Conservation (phyloP, 352 stramenopile species). For the Pythium apleroticum region DNA sequence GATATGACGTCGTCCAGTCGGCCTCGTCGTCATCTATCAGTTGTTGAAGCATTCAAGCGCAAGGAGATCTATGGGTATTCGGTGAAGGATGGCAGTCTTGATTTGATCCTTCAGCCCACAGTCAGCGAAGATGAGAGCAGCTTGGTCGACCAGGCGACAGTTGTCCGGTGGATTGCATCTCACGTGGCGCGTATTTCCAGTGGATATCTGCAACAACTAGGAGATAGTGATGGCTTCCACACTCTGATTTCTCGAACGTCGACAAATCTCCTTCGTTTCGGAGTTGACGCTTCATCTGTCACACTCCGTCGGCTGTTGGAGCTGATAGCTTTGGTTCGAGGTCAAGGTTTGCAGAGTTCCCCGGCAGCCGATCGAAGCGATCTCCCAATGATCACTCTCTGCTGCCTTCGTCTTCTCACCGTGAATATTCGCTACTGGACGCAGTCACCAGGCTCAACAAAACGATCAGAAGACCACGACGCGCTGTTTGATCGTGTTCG, state of each 20-base stretch:
- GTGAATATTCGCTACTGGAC: neutral
- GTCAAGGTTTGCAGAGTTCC: neutral
- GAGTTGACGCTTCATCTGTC: neutral
- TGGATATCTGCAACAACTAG: neutral
- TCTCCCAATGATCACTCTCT: neutral
- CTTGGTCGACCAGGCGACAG: neutral
- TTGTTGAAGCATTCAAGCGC: neutral
- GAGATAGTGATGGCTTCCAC: neutral
- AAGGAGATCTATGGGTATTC: neutral
- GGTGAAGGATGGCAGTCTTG: neutral
- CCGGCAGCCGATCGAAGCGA: neutral
- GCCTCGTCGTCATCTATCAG: neutral
- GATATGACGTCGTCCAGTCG: neutral
- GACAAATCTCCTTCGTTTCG: neutral
- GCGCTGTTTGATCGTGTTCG: neutral
- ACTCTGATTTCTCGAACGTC: neutral
- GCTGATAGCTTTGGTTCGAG: neutral
- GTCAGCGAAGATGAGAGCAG: neutral
- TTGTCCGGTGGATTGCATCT: neutral
- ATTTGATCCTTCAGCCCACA: neutral
- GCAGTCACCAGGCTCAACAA: neutral
- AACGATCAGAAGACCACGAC: neutral
- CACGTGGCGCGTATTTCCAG: neutral
- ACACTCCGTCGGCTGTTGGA: neutral
- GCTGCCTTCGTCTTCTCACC: conserved; percentile 1